Base-by-base conservation (phyloP, 805 yeast species). In the Wickerhamomyces xylosicus region DNA sequence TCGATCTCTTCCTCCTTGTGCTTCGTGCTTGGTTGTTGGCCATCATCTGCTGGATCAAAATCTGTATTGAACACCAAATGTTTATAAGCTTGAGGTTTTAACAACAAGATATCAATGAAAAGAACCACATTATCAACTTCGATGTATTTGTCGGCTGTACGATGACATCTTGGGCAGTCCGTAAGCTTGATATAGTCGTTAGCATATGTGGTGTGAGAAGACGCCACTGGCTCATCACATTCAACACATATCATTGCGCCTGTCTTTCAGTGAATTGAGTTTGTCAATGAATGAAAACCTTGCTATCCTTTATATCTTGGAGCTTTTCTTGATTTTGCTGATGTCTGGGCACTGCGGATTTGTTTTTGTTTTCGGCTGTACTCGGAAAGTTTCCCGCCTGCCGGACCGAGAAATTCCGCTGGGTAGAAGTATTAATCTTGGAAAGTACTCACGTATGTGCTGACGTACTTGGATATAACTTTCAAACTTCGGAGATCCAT, bases 241-340 rank as follows among this genome's bases (percentile, higher is more conserved):
- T 87, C 94, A 18, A 89, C 80, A 58, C 97, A 90, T 44, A 89
- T 78, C 97, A 90, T 87, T 31, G 29, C n/a, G n/a, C n/a, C n/a
- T n/a, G n/a, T n/a, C n/a, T n/a, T n/a, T n/a, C n/a, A n/a, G n/a
- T n/a, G n/a, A n/a, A n/a, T n/a, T n/a, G n/a, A n/a, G n/a, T n/a
- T n/a, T n/a, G n/a, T n/a, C n/a, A n/a, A n/a, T n/a, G n/a, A n/a
- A n/a, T n/a, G n/a, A n/a, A n/a, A n/a, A n/a, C n/a, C n/a, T n/a
- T n/a, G n/a, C n/a, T n/a, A n/a, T n/a, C n/a, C n/a, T n/a, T n/a
- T n/a, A n/a, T n/a, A n/a, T n/a, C n/a, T n/a, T n/a, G n/a, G n/a
- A n/a, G n/a, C n/a, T n/a, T n/a, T n/a, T n/a, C n/a, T n/a, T n/a
- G n/a, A n/a, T n/a, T n/a, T n/a, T n/a, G n/a, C n/a, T n/a, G n/a